Evolutionary conservation across 495 filamentous ascomycete species (phyloP), one percentile per base, ranked within the genome.

Genomic region (Podospora pseudocomata): DNA sequence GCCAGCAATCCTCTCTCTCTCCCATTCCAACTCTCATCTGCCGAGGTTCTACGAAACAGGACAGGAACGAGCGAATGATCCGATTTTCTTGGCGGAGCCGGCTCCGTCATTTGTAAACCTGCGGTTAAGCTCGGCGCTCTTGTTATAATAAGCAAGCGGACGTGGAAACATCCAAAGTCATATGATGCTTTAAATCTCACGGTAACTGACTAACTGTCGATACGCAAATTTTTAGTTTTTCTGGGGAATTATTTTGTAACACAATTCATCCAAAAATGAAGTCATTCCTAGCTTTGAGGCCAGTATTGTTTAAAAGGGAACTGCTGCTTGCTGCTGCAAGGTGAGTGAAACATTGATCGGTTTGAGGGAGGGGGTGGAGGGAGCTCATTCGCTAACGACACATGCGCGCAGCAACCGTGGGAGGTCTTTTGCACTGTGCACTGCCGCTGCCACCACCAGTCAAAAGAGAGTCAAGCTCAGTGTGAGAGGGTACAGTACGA

Each of bases 301-400:
- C 27, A 4, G 27, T n/a, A 13, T 32, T 32, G 7, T 9, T 28
- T 18, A 39, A 13, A 19, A 49, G 32, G 19, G 27, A 61, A 15
- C n/a, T 66, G 44, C 16, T 19, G 5, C 20, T 57, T 23, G 20
- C 5, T 58, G 65, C 53, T 55, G 71, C 54, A 67, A 70, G 23
- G 16, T 73, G 26, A 73, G 11, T 44, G 26, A 72, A 7, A 18
- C 15, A 34, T 54, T 49, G 63, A 18, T 54, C 3, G 55, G 11
- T n/a, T 34, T 30, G 18, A 32, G 30, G 30, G 30, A 5, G 3
- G 30, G 30, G 30, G 30, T 32, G 30, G 30, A 7, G 7, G 30
- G 7, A 32, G 30, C 30, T 32, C 30, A 32, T 32, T 32, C 30
- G 39, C 13, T 49, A 49, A 49, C 13, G 39, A 49, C 39, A 11